Percentiles rank a stretch among this genome's conserved stretches.
Conservation (phyloP, 2,329 filamentous ascomycete genomes). For the Cryphonectria parasitica region DNA sequence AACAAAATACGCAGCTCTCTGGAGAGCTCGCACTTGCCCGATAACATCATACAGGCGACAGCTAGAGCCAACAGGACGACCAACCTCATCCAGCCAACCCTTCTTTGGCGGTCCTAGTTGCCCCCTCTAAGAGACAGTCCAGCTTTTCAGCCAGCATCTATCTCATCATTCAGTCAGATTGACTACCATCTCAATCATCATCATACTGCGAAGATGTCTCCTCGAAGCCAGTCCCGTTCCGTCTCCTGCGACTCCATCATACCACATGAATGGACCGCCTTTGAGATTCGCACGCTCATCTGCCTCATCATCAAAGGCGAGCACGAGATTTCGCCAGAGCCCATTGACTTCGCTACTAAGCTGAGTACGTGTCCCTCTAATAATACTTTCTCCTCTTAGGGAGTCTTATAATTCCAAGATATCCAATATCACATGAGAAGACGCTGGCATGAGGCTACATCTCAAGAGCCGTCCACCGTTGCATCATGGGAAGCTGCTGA, state of each 20-base stretch:
- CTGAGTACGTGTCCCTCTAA: constrained; percentile 6
- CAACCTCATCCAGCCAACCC: background rate
- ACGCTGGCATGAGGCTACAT: background rate
- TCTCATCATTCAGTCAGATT: background rate
- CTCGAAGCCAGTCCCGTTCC: background rate
- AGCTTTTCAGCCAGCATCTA: background rate
- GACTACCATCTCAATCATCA: background rate
- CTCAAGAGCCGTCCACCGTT: background rate
- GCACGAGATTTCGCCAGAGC: constrained; percentile 12
- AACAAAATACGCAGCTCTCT: background rate
- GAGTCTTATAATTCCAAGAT: background rate
- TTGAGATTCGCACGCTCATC: constrained; percentile 25
- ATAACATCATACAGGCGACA: background rate
- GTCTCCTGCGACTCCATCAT: background rate
- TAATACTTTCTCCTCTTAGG: background rate
- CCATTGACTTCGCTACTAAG: constrained; percentile 21
- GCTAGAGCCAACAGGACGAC: background rate
- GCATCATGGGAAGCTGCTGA: background rate
- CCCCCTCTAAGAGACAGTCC: background rate
- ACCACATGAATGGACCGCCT: constrained; percentile 20
- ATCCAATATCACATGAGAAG: too few relatives aligned
- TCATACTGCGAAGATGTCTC: background rate
- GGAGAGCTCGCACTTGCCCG: background rate
- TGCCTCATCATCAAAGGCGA: constrained; percentile 28
- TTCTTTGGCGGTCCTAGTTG: background rate